phyloP scores from a whole-genome alignment of 2,329 filamentous ascomycete species.

The Colletotrichum horii region DNA sequence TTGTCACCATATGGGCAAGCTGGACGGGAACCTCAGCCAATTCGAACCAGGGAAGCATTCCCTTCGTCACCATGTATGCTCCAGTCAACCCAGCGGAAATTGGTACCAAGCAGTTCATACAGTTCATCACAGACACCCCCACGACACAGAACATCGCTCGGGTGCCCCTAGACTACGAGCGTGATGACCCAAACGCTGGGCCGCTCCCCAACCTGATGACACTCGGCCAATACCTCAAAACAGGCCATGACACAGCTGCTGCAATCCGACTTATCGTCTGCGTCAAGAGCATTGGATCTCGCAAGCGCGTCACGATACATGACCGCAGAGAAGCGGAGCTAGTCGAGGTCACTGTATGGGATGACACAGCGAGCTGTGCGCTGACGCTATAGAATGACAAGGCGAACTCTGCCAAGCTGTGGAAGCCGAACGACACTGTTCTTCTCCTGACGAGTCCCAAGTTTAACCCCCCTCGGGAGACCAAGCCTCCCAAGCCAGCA shows the following conservation, averaged over 20 bases:
- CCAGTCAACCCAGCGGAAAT: slow-evolving; percentile 65
- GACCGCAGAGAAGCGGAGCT: slow-evolving; percentile 34
- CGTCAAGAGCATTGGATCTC: slow-evolving; percentile 60
- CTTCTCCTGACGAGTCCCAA: slow-evolving; percentile 54
- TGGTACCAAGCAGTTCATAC: slow-evolving; percentile 51
- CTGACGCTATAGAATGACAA: slow-evolving; percentile 62
- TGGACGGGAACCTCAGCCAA: slow-evolving; percentile 56
- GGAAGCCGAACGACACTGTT: slow-evolving; percentile 53
- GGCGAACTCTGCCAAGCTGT: slow-evolving; percentile 45
- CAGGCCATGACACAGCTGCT: slow-evolving; percentile 53
- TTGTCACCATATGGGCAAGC: slow-evolving; percentile 62
- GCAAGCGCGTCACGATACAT: slow-evolving; percentile 46
- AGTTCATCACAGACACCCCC: slow-evolving; percentile 52
- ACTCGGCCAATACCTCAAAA: slow-evolving; percentile 57
- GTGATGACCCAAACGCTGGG: neutral
- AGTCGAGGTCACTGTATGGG: slow-evolving; percentile 58
- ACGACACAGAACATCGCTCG: slow-evolving; percentile 36
- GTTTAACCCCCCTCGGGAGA: neutral
- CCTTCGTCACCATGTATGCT: slow-evolving; percentile 52
- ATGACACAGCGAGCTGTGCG: slow-evolving; percentile 58
- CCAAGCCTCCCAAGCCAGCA: neutral
- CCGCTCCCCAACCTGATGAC: slow-evolving; percentile 58
- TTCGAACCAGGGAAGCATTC: slow-evolving; percentile 30
- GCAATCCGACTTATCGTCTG: slow-evolving; percentile 60
- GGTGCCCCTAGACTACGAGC: slow-evolving; percentile 47